These are phyloP conservation scores for Cavenderia fasciculata DNA, from an alignment of 78 protist species.

Conservation along the genomic window DNA sequence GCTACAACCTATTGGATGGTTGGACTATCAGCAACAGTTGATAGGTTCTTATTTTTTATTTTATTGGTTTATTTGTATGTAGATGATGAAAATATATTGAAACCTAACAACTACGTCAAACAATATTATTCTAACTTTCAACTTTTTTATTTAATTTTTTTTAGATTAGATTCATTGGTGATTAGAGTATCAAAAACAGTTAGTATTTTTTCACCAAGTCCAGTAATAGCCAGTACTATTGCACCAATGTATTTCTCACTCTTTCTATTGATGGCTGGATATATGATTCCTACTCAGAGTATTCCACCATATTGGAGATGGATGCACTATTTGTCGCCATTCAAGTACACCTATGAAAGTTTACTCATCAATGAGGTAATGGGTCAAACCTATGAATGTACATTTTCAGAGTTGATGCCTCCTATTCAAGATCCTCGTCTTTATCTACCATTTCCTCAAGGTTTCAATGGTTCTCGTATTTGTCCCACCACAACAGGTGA, in stretches of 20 bases:
- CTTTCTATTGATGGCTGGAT: slow-evolving; percentile 58
- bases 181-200: slow-evolving; percentile 29
- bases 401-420: slow-evolving; percentile 32
- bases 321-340: slow-evolving; percentile 72
- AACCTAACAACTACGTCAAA: not conserved
- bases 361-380: slow-evolving; percentile 36
- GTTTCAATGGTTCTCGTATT: slow-evolving; percentile 25
- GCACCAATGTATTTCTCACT: slow-evolving; percentile 55
- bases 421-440: slow-evolving; percentile 37
- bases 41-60: slow-evolving; percentile 49
- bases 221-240: slow-evolving; percentile 19
- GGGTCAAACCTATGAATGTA: slow-evolving; percentile 15
- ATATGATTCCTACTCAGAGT: slow-evolving; percentile 18
- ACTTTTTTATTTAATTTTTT: too few relatives aligned
- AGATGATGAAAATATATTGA: too few relatives aligned
- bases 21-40: not conserved
- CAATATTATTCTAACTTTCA: too few relatives aligned
- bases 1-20: slow-evolving; percentile 60
- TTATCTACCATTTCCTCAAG: slow-evolving; percentile 31
- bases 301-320: slow-evolving; percentile 47
- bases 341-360: slow-evolving; percentile 61
- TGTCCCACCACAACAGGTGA: slow-evolving; percentile 45
- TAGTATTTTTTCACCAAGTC: slow-evolving; percentile 21
- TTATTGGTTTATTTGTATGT: slow-evolving; percentile 8
- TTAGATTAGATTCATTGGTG: slow-evolving; percentile 32